Evolutionary conservation across 2,329 filamentous ascomycete species (phyloP), one percentile per base, ranked within the genome.

Genomic region (Pseudopithomyces maydicus): DNA sequence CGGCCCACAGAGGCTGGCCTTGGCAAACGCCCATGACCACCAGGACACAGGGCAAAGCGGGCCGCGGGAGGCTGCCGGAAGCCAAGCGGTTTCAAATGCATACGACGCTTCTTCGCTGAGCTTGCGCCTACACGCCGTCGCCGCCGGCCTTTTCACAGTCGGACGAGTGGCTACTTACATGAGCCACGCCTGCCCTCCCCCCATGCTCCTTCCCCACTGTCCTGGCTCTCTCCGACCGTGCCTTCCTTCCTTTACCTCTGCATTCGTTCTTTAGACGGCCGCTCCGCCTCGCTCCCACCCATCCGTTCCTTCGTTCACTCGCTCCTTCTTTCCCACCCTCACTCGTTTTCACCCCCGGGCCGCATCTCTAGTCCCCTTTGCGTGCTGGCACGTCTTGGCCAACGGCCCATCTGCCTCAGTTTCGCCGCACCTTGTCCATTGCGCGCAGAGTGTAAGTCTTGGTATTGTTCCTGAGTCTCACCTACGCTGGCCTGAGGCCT

Each of bases 331-430:
- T 60, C 17, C 60, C 54, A 54, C 52, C 52, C 54, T 29, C 26
- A 29, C 26, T 29, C 26, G 4, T 61, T 65, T 57, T 50, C 54
- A 63, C 61, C 55, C 51, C 54, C 58, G 47, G 53, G 54, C 61
- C 60, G 55, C 55, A 62, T 57, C 63, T 63, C 61, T 57, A 60
- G 64, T 63, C 55, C 58, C 51, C 39, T 54, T 56, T 61, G 38
- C 69, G 73, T 75, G 72, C 73, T 74, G 73, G 72, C 72, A 74
- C 73, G 71, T 72, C 71, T 74, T 74, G 71, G 69, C 71, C 65
- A 59, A 63, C 70, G 70, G 64, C 61, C 57, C 59, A 68, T 62
- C 58, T 61, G 64, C 65, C 62, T 64, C 67, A 65, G 62, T 65
- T 61, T 68, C 57, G 56, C 56, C 56, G 51, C 56, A 55, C 52